These are phyloP conservation scores for Aspergillus ellipticus DNA, from an alignment of 495 filamentous ascomycete species.

Conservation along the genomic window DNA sequence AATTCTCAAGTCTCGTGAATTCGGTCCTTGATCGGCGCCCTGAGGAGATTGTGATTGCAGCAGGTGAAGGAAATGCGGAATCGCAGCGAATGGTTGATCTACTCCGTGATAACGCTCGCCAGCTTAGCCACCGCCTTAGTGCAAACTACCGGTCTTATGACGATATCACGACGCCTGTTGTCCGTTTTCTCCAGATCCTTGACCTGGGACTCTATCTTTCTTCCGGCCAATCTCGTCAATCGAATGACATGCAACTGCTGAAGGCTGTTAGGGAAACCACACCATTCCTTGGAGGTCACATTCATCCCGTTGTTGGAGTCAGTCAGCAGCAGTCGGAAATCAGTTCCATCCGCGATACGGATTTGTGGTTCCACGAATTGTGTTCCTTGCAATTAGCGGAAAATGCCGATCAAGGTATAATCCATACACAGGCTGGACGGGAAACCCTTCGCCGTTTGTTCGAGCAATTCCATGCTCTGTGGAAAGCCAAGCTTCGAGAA, in stretches of 20 bases:
- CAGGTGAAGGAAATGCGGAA: conserved; percentile 10
- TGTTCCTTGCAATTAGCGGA: conserved; percentile 34
- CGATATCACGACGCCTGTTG: conserved; percentile 73
- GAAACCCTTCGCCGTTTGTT: conserved; percentile 49
- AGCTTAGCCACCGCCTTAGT: conserved; percentile 62
- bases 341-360: conserved; percentile 37
- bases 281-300: conserved; percentile 60
- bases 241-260: conserved; percentile 25
- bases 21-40: conserved; percentile 57
- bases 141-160: conserved; percentile 70
- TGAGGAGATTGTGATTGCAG: conserved; percentile 31
- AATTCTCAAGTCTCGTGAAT: conserved; percentile 73
- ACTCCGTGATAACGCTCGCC: conserved; percentile 66
- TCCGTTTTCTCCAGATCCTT: conserved; percentile 78
- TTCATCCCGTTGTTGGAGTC: conserved; percentile 22
- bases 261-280: conserved; percentile 47
- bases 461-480: conserved; percentile 67
- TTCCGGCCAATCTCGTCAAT: conserved; percentile 22
- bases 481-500: conserved; percentile 67
- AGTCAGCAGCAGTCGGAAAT: conserved; percentile 12
- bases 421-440: conserved; percentile 26
- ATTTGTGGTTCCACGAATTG: conserved; percentile 45
- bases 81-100: conserved; percentile 43
- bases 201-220: conserved; percentile 69
- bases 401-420: conserved; percentile 31